These are phyloP conservation scores for Pseudocohnilembus persalinus DNA, from an alignment of 169 alveolate genomes.

Conservation along the genomic window DNA sequence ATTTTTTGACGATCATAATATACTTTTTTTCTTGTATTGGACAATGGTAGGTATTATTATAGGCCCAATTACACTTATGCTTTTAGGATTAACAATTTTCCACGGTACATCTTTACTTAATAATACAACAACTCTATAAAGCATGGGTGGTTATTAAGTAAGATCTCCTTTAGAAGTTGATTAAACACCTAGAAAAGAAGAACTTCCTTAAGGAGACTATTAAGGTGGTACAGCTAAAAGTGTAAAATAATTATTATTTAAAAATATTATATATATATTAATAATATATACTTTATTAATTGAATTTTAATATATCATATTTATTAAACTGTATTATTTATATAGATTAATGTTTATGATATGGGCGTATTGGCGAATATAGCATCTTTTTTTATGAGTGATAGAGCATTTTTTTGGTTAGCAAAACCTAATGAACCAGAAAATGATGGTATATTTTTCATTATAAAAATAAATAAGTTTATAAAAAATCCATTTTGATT, in stretches of 20 bases:
- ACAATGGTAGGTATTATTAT: background rate
- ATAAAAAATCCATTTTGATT: too few relatives aligned
- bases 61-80: constrained; percentile 14
- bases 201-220: background rate
- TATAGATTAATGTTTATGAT: background rate
- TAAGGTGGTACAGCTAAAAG: too few relatives aligned
- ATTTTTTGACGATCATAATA: constrained; percentile 8
- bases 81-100: constrained; percentile 13
- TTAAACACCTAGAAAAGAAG: background rate
- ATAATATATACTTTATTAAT: too few relatives aligned
- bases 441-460: background rate
- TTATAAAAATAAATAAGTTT: too few relatives aligned
- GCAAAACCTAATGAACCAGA: background rate
- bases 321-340: too few relatives aligned
- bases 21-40: constrained; percentile 12
- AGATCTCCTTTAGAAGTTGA: constrained; percentile 1
- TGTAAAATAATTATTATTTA: too few relatives aligned
- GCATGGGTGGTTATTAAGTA: constrained; percentile 1
- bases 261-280: too few relatives aligned
- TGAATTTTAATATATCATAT: too few relatives aligned
- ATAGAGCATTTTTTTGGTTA: background rate
- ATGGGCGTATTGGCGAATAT: background rate
- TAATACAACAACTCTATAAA: constrained; percentile 16
- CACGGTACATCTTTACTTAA: constrained; percentile 1
- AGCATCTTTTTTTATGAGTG: background rate